phyloP scores from a whole-genome alignment of 306 rosid genomes.

The Biancaea sappan region DNA sequence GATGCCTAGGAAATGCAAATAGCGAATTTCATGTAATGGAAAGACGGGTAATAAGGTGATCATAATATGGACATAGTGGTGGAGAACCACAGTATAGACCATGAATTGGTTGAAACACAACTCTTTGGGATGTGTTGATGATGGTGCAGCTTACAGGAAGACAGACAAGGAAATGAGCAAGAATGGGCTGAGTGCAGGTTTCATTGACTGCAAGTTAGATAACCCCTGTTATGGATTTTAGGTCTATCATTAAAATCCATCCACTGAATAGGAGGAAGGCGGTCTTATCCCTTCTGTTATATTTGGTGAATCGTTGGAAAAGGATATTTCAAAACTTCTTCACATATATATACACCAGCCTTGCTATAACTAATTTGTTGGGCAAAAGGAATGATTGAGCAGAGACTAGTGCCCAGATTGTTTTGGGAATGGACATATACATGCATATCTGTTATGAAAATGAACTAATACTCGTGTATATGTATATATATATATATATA shows the following conservation, averaged over 20 bases:
- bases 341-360: no score
- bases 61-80: not conserved
- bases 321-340: not conserved
- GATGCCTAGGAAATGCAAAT: constrained; percentile 2
- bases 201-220: not conserved
- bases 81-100: not conserved
- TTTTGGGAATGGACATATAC: no score
- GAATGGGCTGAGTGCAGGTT: not conserved
- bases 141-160: not conserved
- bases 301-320: not conserved
- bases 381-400: no score
- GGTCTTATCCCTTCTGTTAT: not conserved
- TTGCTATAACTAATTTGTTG: no score
- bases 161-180: not conserved
- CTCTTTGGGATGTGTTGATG: not conserved
- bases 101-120: not conserved
- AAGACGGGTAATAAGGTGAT: not conserved
- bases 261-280: no score
- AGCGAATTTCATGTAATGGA: not conserved
- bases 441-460: no score
- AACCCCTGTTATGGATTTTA: not conserved
- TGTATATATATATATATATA: no score
- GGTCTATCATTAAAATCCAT: not conserved
- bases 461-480: no score
- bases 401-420: no score